Evolutionary conservation across 495 filamentous ascomycete species (phyloP).

Genomic region (Trichocladium uniseriatum): DNA sequence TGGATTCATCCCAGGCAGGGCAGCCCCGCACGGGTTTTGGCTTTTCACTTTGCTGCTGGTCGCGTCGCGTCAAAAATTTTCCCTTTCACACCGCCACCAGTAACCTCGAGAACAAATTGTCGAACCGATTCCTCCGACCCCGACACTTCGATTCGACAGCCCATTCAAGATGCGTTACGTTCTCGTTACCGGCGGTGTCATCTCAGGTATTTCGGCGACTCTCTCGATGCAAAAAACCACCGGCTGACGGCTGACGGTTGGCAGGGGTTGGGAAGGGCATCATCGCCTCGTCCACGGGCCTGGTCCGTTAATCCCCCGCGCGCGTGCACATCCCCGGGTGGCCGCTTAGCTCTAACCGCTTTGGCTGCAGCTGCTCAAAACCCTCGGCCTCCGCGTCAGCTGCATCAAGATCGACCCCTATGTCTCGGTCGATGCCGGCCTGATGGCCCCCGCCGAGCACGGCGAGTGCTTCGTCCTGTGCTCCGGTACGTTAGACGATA

Average conservation of each 20-base stretch:
- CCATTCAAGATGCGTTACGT: slow-evolving; percentile 17
- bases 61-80: slow-evolving; percentile 13
- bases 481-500: background rate
- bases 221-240: background rate
- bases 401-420: slow-evolving; percentile 63
- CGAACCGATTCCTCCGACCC: background rate
- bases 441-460: slow-evolving; percentile 54
- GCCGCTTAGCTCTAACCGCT: slow-evolving; percentile 6
- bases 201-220: slow-evolving; percentile 11
- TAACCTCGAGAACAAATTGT: background rate
- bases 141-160: slow-evolving; percentile 1
- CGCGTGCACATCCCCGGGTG: background rate
- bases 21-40: slow-evolving; percentile 6
- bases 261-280: slow-evolving; percentile 26
- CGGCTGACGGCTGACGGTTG: slow-evolving; percentile 3
- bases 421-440: slow-evolving; percentile 76
- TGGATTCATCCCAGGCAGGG: background rate
- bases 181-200: slow-evolving; percentile 18
- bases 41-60: background rate
- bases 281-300: slow-evolving; percentile 21
- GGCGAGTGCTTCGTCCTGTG: slow-evolving; percentile 35
- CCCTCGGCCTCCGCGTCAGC: slow-evolving; percentile 56
- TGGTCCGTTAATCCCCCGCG: slow-evolving; percentile 4
- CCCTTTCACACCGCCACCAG: slow-evolving; percentile 9
- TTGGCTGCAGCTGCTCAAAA: slow-evolving; percentile 65